Conservation (phyloP, 2,329 filamentous ascomycete genomes). For the Didymosphaeria variabile region DNA sequence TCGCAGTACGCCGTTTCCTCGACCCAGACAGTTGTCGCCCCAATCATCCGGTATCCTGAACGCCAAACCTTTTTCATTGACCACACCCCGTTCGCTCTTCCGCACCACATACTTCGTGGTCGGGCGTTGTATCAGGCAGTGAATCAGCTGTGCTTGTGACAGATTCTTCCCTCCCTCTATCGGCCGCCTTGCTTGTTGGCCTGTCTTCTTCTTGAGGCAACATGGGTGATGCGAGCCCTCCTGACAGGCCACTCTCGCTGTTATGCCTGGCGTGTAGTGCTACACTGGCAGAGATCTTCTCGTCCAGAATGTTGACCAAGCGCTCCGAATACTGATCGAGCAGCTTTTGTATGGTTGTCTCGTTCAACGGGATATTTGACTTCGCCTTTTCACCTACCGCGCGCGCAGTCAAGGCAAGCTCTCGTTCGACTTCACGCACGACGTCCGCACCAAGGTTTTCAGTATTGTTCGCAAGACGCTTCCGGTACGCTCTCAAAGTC, state of each 20-base stretch:
- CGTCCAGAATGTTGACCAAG: slow-evolving; percentile 74
- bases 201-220: slow-evolving; percentile 12
- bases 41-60: slow-evolving; percentile 4
- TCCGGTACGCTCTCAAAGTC: slow-evolving; percentile 66
- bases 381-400: slow-evolving; percentile 55
- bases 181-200: slow-evolving; percentile 9
- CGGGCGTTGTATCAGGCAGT: not conserved
- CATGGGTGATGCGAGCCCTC: slow-evolving; percentile 21
- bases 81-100: not conserved
- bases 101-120: not conserved
- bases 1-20: slow-evolving; percentile 1
- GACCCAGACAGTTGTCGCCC: not conserved
- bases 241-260: slow-evolving; percentile 38
- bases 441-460: slow-evolving; percentile 57
- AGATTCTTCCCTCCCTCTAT: slow-evolving; percentile 17
- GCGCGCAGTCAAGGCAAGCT: slow-evolving; percentile 60
- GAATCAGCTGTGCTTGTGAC: slow-evolving; percentile 16
- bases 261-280: slow-evolving; percentile 46
- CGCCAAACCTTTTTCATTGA: slow-evolving; percentile 9
- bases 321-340: slow-evolving; percentile 80
- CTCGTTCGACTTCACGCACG: slow-evolving; percentile 64
- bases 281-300: slow-evolving; percentile 65
- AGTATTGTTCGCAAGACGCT: slow-evolving; percentile 61
- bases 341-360: slow-evolving; percentile 61
- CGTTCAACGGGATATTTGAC: slow-evolving; percentile 51